These are phyloP conservation scores for Berberis vulgaris DNA, from an alignment of 164 flowering plant genomes.

Conservation along the genomic window DNA sequence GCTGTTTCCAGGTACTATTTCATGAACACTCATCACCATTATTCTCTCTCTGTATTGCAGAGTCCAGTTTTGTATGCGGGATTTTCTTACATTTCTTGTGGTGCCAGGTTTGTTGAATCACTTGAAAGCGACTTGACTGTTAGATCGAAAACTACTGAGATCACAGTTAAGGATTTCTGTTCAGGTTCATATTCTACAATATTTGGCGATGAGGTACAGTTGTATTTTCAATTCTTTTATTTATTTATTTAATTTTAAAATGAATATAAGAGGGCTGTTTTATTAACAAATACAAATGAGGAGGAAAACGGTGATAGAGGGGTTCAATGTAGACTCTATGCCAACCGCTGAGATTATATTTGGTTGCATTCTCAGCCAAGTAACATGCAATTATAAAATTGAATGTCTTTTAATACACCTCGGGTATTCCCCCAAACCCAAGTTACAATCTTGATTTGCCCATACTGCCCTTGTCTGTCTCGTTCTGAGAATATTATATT, in stretches of 20 bases:
- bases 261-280: background rate
- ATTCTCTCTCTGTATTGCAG: too few species aligned
- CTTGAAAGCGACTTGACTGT: slow-evolving; percentile 85
- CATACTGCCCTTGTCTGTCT: too few species aligned
- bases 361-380: background rate
- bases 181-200: slow-evolving; percentile 89
- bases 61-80: background rate
- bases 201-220: slow-evolving; percentile 67
- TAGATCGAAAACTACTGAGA: slow-evolving; percentile 71
- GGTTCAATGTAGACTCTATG: background rate
- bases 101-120: slow-evolving; percentile 60
- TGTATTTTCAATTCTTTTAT: background rate
- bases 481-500: too few species aligned
- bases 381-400: too few species aligned
- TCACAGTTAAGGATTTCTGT: slow-evolving; percentile 67
- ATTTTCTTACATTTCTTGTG: background rate
- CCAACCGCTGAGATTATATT: background rate
- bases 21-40: background rate
- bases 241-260: background rate
- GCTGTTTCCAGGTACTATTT: slow-evolving; percentile 73
- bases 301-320: background rate
- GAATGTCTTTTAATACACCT: too few species aligned
- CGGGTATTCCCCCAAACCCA: too few species aligned
- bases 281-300: background rate
- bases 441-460: too few species aligned